A percentile compares a stretch with the other conserved stretches of the same genome.
phyloP scores from a whole-genome alignment of 305 asterid genomes.

The Solanum hybrid region DNA sequence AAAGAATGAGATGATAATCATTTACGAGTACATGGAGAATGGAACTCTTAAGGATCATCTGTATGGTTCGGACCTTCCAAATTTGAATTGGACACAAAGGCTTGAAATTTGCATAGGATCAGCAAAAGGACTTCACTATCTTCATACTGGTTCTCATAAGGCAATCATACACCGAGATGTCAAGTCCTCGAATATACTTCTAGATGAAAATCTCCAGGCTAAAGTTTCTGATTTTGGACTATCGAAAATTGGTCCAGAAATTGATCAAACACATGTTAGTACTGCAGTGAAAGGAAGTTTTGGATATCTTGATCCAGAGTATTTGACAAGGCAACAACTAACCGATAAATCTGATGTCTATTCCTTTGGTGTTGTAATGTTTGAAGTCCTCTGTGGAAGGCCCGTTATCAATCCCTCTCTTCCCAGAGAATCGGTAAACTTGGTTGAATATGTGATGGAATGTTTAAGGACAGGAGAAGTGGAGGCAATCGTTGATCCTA shows the following conservation, averaged over 20 bases:
- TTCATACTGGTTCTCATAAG: conserved; percentile 29
- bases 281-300: conserved; percentile 38
- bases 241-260: conserved; percentile 30
- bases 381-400: conserved; percentile 31
- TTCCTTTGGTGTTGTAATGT: conserved; percentile 34
- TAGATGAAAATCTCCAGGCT: conserved; percentile 30
- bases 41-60: conserved; percentile 29
- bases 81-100: conserved; percentile 27
- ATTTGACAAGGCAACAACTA: conserved; percentile 25
- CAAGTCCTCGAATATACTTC: conserved; percentile 32
- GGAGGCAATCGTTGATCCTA: conserved; percentile 19
- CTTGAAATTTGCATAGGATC: conserved; percentile 39
- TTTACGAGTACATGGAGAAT: conserved; percentile 37
- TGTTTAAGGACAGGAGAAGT: conserved; percentile 10
- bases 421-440: conserved; percentile 18
- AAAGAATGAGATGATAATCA: conserved; percentile 30
- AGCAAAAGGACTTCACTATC: conserved; percentile 39
- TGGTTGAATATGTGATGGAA: conserved; percentile 26
- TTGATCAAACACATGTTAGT: conserved; percentile 34
- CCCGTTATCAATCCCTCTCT: conserved; percentile 32
- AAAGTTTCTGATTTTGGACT: conserved; percentile 40
- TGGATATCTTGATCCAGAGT: conserved; percentile 37
- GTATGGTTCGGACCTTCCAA: conserved; percentile 18
- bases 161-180: conserved; percentile 36
- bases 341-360: conserved; percentile 39